Evolutionary conservation across 2,329 filamentous ascomycete genomes (phyloP).

Genomic region (Fusarium musae): DNA sequence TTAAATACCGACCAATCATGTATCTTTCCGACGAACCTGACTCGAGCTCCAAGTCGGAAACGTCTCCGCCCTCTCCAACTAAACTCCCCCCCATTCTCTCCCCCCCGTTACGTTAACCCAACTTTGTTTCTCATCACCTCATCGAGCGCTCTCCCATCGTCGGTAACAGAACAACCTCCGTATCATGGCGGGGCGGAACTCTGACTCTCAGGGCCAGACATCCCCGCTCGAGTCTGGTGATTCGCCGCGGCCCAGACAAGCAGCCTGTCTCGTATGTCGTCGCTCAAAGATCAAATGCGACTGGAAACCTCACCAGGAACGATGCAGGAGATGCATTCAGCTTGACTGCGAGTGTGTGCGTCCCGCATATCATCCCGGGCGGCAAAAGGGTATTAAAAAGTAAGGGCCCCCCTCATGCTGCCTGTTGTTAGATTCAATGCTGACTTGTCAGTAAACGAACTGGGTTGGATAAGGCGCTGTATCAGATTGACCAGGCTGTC

Average conservation of each 20-base stretch:
- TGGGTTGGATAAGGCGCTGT: constrained; percentile 78
- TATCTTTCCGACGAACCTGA: neutral
- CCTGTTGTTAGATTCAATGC: neutral
- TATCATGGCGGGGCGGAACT: constrained; percentile 29
- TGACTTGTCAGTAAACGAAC: constrained; percentile 70
- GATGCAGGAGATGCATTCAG: constrained; percentile 71
- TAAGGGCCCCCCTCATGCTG: constrained; percentile 49
- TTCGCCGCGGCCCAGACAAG: constrained; percentile 50
- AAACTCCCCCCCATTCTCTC: constrained; percentile 8
- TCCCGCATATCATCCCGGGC: constrained; percentile 77
- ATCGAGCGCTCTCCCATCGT: constrained; percentile 17
- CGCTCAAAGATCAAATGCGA: constrained; percentile 76
- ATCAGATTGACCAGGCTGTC: constrained; percentile 77
- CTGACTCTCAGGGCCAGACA: constrained; percentile 20
- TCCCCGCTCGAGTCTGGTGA: constrained; percentile 42
- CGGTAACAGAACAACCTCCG: constrained; percentile 33
- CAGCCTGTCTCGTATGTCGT: constrained; percentile 72
- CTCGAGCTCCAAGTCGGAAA: neutral
- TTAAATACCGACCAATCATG: constrained; percentile 25
- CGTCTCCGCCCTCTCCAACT: constrained; percentile 24
- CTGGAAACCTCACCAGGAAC: constrained; percentile 60
- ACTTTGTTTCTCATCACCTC: constrained; percentile 8
- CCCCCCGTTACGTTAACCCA: neutral
- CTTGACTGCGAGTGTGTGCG: constrained; percentile 71
- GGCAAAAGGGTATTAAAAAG: constrained; percentile 84